These are phyloP conservation scores for Oryza nivara DNA, from an alignment of 176 grass and related monocot genomes.

Conservation along the genomic window DNA sequence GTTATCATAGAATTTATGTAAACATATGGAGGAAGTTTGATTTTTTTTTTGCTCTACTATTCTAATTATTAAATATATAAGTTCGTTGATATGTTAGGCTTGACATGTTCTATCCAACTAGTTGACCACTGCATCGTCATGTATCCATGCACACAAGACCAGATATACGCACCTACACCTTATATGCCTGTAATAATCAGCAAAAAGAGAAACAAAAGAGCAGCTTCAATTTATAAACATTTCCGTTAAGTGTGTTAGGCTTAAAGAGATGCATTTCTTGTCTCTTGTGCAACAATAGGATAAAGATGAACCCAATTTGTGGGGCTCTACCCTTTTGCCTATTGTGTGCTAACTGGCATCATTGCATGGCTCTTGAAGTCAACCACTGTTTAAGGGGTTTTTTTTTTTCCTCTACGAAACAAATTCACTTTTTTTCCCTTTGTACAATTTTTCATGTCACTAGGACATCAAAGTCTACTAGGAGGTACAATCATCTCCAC, in stretches of 20 bases:
- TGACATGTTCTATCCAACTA: background rate
- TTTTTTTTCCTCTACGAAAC: background rate
- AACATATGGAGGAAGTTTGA: background rate
- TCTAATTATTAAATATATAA: background rate
- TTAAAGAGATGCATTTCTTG: conserved; percentile 37
- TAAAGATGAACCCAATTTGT: conserved; percentile 31
- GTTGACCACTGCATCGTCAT: background rate
- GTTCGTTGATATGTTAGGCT: background rate
- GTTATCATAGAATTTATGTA: background rate
- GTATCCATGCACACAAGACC: background rate
- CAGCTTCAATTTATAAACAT: conserved; percentile 20
- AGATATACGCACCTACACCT: background rate
- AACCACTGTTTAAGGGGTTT: conserved; percentile 16
- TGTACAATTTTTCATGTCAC: conserved; percentile 15
- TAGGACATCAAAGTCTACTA: conserved; percentile 38
- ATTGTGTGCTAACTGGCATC: conserved; percentile 39
- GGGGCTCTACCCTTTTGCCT: conserved; percentile 31
- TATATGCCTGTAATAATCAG: conserved; percentile 6
- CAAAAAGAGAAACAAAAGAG: conserved; percentile 11
- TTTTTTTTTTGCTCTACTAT: background rate
- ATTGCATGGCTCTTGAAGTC: conserved; percentile 36
- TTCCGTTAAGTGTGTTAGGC: conserved; percentile 33
- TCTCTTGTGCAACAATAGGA: conserved; percentile 28
- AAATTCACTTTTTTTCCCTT: background rate
- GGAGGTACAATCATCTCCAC: conserved; percentile 28